Percentiles rank a stretch among this genome's conserved stretches.
Conservation (phyloP, 768 basidiomycete species). For the Suillus paluster region DNA sequence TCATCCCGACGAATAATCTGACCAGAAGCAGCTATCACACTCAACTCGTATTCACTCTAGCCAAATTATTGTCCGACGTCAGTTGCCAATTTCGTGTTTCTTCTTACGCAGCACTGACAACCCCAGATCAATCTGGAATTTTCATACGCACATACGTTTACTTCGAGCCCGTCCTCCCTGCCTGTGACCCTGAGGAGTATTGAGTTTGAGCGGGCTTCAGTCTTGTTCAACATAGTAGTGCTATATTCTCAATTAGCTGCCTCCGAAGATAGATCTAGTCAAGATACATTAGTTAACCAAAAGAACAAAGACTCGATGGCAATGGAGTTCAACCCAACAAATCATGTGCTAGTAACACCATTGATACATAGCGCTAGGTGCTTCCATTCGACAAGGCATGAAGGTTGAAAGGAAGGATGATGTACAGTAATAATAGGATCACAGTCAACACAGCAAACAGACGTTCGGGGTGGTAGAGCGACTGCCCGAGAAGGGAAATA, state of each 20-base stretch:
- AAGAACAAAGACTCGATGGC: too few relatives aligned
- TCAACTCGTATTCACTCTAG: slow-evolving; percentile 80
- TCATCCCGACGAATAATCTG: slow-evolving; percentile 12
- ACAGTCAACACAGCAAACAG: too few relatives aligned
- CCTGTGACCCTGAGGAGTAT: slow-evolving; percentile 73
- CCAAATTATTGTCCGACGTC: slow-evolving; percentile 85
- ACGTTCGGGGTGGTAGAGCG: too few relatives aligned
- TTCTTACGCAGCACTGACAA: slow-evolving; percentile 13
- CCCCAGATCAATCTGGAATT: slow-evolving; percentile 71
- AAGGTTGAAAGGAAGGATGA: too few relatives aligned
- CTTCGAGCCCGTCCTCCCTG: slow-evolving; percentile 44
- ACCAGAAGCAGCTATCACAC: slow-evolving; percentile 76
- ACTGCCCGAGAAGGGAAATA: too few relatives aligned
- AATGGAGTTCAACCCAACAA: too few relatives aligned
- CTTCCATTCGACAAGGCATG: too few relatives aligned
- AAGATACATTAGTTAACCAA: too few relatives aligned
- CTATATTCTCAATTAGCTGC: slow-evolving; percentile 80
- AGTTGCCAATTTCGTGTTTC: slow-evolving; percentile 21
- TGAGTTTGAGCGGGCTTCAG: slow-evolving; percentile 79
- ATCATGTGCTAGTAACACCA: too few relatives aligned
- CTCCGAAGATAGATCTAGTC: slow-evolving; percentile 65
- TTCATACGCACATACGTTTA: slow-evolving; percentile 75
- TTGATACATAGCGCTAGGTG: too few relatives aligned
- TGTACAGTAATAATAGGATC: too few relatives aligned
- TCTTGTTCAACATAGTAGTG: slow-evolving; percentile 86